These are phyloP conservation scores for Xerocomellus intermedius DNA, from an alignment of 768 basidiomycete species.

Conservation along the genomic window DNA sequence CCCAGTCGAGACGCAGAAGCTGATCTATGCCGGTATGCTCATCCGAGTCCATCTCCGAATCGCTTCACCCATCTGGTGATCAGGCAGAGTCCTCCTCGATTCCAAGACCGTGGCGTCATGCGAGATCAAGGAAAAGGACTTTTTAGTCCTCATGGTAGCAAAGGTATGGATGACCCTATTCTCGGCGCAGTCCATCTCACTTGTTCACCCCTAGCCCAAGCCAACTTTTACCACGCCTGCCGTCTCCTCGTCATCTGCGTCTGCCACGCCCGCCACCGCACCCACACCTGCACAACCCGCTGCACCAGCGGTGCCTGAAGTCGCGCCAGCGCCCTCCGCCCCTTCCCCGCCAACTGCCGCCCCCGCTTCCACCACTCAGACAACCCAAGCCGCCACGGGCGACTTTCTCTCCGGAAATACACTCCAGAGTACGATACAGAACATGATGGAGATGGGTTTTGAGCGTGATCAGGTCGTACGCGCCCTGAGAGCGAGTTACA, in stretches of 20 bases:
- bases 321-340: constrained; percentile 32
- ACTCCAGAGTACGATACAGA: constrained; percentile 72
- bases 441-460: constrained; percentile 96
- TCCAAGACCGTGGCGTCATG: constrained; percentile 84
- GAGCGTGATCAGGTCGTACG: constrained; percentile 77
- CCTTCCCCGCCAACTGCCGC: constrained; percentile 33
- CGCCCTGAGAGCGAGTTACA: constrained; percentile 90
- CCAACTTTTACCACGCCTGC: constrained; percentile 35
- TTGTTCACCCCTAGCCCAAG: constrained; percentile 47
- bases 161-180: constrained; percentile 57
- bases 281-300: constrained; percentile 25
- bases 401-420: constrained; percentile 76
- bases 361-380: constrained; percentile 28
- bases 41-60: constrained; percentile 8
- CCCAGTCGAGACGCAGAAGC: constrained; percentile 73
- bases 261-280: neutral
- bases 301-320: constrained; percentile 32
- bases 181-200: neutral
- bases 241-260: constrained; percentile 25
- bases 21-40: constrained; percentile 86
- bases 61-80: constrained; percentile 1
- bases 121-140: constrained; percentile 97
- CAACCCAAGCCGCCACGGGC: constrained; percentile 38
- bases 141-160: constrained; percentile 97
- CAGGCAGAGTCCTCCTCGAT: constrained; percentile 91